Conservation (phyloP, 768 basidiomycete species). For the Cystofilobasidium ferigula region DNA sequence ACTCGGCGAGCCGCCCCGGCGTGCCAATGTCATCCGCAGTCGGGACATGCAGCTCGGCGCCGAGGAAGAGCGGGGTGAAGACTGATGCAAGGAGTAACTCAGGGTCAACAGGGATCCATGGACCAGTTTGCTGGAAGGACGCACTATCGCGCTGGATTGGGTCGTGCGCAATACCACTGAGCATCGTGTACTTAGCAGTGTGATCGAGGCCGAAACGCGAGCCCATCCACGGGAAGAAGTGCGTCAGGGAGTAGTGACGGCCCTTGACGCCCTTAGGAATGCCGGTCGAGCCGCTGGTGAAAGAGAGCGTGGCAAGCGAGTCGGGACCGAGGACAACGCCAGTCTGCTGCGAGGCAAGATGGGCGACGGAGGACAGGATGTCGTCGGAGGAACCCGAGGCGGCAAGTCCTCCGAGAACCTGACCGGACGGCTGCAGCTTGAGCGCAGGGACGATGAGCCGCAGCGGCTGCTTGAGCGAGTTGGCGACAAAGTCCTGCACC, state of each 20-base stretch:
- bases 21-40: constrained; percentile 95
- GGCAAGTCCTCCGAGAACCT: constrained; percentile 52
- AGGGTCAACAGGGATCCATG: not conserved
- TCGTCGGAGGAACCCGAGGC: constrained; percentile 44
- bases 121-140: constrained; percentile 37
- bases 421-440: constrained; percentile 55
- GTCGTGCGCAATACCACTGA: constrained; percentile 97
- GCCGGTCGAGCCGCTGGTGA: constrained; percentile 94
- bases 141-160: constrained; percentile 96
- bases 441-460: constrained; percentile 85
- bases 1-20: constrained; percentile 88
- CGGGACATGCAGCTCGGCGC: constrained; percentile 87
- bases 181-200: constrained; percentile 86
- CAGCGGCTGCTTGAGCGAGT: constrained; percentile 55
- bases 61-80: constrained; percentile 96
- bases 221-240: constrained; percentile 99
- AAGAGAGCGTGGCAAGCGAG: constrained; percentile 82
- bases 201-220: constrained; percentile 64
- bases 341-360: constrained; percentile 60
- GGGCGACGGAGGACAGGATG: constrained; percentile 46
- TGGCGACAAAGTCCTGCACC: constrained; percentile 69
- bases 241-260: constrained; percentile 87
- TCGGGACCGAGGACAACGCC: constrained; percentile 85
- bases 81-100: constrained; percentile 46
- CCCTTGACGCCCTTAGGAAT: constrained; percentile 97